Conservation (phyloP, 805 yeast genomes). For the Zygoascus tannicola region DNA sequence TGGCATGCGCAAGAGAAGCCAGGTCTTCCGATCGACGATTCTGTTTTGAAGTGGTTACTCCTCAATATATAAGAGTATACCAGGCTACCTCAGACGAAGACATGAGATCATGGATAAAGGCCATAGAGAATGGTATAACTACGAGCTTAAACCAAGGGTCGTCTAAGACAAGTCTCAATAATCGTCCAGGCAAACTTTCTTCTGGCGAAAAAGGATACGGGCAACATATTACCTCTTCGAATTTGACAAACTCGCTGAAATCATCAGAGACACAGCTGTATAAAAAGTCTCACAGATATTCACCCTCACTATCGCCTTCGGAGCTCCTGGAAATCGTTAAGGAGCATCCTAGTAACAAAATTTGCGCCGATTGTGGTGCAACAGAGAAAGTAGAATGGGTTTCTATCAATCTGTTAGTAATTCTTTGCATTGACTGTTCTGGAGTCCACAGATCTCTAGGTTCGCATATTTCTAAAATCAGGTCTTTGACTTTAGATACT, state of each 20-base stretch:
- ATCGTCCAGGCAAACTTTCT: neutral
- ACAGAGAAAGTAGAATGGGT: slow-evolving; percentile 72
- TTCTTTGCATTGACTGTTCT: slow-evolving; percentile 76
- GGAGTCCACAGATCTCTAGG: slow-evolving; percentile 86
- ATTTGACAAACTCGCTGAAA: neutral
- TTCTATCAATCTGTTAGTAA: slow-evolving; percentile 60
- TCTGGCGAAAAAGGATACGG: neutral
- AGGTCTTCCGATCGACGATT: slow-evolving; percentile 34
- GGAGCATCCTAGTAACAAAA: slow-evolving; percentile 41
- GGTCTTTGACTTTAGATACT: slow-evolving; percentile 69
- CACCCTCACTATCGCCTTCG: slow-evolving; percentile 1
- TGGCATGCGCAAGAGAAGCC: slow-evolving; percentile 49
- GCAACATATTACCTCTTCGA: neutral
- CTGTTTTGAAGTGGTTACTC: slow-evolving; percentile 72
- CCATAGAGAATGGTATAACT: slow-evolving; percentile 46
- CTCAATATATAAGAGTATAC: slow-evolving; percentile 59
- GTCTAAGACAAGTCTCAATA: neutral
- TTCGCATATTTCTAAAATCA: slow-evolving; percentile 65
- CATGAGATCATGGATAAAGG: slow-evolving; percentile 56
- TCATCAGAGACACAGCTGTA: slow-evolving; percentile 2
- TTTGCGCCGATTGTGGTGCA: slow-evolving; percentile 75
- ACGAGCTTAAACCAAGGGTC: slow-evolving; percentile 4
- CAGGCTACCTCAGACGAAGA: slow-evolving; percentile 68
- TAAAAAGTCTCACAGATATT: neutral
- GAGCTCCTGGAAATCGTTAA: slow-evolving; percentile 13